A percentile compares a stretch with the other conserved stretches of the same genome.
These are phyloP conservation scores for Fistulina hepatica DNA, from an alignment of 1,284 basidiomycete genomes.

Conservation along the genomic window DNA sequence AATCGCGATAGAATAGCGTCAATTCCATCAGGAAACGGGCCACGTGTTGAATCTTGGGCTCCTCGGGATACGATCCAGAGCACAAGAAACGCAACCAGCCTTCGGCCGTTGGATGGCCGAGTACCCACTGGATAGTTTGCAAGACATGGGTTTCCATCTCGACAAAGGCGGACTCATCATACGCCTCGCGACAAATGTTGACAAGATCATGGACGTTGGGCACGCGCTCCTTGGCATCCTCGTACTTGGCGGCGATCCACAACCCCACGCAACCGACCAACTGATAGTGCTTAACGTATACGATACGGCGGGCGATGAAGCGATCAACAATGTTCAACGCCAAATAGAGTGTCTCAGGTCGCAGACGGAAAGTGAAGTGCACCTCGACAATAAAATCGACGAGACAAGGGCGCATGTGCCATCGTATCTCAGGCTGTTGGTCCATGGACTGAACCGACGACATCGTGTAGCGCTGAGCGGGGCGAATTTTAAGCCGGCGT, in stretches of 20 bases:
- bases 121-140: slow-evolving; percentile 89
- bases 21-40: slow-evolving; percentile 98
- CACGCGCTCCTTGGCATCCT: slow-evolving; percentile 97
- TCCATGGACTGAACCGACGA: slow-evolving; percentile 92
- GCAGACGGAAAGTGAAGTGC: slow-evolving; percentile 92
- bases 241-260: slow-evolving; percentile 99
- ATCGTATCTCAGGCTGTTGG: slow-evolving; percentile 93
- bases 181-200: slow-evolving; percentile 90
- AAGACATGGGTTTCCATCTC: slow-evolving; percentile 98
- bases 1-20: slow-evolving; percentile 94
- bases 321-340: slow-evolving; percentile 98
- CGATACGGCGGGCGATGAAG: slow-evolving; percentile 96
- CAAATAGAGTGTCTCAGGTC: slow-evolving; percentile 96
- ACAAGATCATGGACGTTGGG: slow-evolving; percentile 90
- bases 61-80: slow-evolving; percentile 64
- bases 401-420: slow-evolving; percentile 98
- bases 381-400: slow-evolving; percentile 99
- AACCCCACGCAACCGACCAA: slow-evolving; percentile 97
- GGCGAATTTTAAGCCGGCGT: slow-evolving; percentile 10
- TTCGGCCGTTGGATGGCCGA: slow-evolving; percentile 97
- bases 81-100: slow-evolving; percentile 86
- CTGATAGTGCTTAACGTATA: slow-evolving; percentile 99
- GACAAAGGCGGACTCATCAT: slow-evolving; percentile 92
- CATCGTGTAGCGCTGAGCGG: slow-evolving; percentile 69
- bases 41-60: slow-evolving; percentile 83